These are phyloP conservation scores for Maudiozyma pseudohumilis DNA, from an alignment of 805 yeast genomes.

Conservation along the genomic window DNA sequence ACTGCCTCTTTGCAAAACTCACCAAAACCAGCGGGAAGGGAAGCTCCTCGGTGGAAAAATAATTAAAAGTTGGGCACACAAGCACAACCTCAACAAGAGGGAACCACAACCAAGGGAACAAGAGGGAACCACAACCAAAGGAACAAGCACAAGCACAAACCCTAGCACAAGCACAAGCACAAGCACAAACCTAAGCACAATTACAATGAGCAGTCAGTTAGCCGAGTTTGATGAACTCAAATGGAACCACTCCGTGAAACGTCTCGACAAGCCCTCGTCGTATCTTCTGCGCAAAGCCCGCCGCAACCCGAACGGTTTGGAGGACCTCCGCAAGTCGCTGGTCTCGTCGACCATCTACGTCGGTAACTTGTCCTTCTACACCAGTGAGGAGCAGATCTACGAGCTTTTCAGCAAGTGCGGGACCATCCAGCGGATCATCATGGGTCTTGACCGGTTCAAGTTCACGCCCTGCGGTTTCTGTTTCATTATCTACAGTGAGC, in stretches of 20 bases:
- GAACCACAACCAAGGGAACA: too few species aligned
- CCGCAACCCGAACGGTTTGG: conserved; percentile 39
- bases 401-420: conserved; percentile 84
- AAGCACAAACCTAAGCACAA: too few species aligned
- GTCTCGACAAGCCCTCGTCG: conserved; percentile 63
- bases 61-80: too few species aligned
- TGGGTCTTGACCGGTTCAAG: conserved; percentile 89
- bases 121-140: too few species aligned
- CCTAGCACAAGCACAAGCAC: too few species aligned
- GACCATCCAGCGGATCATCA: conserved; percentile 63
- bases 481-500: conserved; percentile 67
- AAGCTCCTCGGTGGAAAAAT: too few species aligned
- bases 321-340: conserved; percentile 56
- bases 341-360: conserved; percentile 74
- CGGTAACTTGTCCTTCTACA: conserved; percentile 80
- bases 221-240: conserved; percentile 45
- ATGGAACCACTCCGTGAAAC: conserved; percentile 53
- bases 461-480: conserved; percentile 96
- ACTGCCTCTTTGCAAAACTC: too few species aligned
- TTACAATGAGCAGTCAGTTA: conserved; percentile 26
- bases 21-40: too few species aligned
- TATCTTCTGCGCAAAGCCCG: conserved; percentile 61
- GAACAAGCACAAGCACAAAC: too few species aligned
- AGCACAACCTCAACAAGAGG: too few species aligned
- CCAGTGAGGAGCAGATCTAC: conserved; percentile 89